phyloP scores from a whole-genome alignment of 208 protist genomes.

The Porcisia deanei region DNA sequence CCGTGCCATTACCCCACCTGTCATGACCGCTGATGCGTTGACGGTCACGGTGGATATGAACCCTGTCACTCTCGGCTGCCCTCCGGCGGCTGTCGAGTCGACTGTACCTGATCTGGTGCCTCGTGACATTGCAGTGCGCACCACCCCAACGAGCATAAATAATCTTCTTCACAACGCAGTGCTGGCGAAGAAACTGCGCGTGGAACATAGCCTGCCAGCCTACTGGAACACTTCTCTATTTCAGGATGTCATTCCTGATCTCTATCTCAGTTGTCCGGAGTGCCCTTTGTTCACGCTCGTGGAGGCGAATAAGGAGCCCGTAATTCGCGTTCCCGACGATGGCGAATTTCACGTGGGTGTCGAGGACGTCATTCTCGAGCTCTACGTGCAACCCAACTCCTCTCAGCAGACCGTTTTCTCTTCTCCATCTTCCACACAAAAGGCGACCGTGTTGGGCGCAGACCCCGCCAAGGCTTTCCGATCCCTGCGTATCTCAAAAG shows the following conservation, averaged over 20 bases:
- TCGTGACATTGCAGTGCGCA: conserved; percentile 33
- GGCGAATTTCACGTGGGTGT: conserved; percentile 12
- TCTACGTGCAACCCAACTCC: conserved; percentile 27
- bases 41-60: conserved; percentile 28
- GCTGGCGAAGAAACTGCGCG: conserved; percentile 6
- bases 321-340: not conserved
- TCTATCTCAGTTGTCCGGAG: conserved; percentile 53
- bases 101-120: conserved; percentile 13
- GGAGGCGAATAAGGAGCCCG: conserved; percentile 5
- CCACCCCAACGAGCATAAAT: conserved; percentile 38
- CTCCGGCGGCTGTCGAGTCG: not conserved
- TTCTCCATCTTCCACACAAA: not conserved
- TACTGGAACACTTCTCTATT: conserved; percentile 57
- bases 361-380: conserved; percentile 23
- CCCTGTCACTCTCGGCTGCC: conserved; percentile 2
- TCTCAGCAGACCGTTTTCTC: not conserved
- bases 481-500: not conserved
- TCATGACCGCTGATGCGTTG: conserved; percentile 38
- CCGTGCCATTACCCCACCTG: conserved; percentile 21
- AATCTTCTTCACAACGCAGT: conserved; percentile 32
- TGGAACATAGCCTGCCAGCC: conserved; percentile 7
- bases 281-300: conserved; percentile 42
- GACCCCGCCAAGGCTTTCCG: not conserved
- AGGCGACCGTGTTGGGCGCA: not conserved
- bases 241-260: conserved; percentile 45